Evolutionary conservation across 1,139 yeast species (phyloP).

Genomic region (Wickerhamomyces sp.): DNA sequence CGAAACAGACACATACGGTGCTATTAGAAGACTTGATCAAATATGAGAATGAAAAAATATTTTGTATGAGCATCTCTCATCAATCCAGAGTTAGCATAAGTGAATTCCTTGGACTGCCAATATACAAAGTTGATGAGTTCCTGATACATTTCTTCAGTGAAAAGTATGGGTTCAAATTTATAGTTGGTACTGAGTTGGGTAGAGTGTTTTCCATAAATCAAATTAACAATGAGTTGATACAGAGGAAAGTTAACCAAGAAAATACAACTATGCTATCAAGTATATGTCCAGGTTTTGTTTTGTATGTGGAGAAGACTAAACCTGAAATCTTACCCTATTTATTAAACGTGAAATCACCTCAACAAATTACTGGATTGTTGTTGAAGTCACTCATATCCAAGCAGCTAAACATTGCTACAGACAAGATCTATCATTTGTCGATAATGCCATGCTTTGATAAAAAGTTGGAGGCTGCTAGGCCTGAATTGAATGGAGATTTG

Average conservation of each 20-base stretch:
- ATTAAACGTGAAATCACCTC: constrained; percentile 77
- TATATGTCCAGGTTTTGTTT: constrained; percentile 95
- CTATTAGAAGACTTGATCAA: constrained; percentile 54
- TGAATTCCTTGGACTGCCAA: constrained; percentile 50
- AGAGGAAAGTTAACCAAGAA: constrained; percentile 21
- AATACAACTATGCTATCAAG: constrained; percentile 42
- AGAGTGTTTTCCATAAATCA: constrained; percentile 64
- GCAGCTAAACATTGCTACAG: constrained; percentile 32
- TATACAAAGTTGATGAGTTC: constrained; percentile 57
- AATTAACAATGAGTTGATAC: constrained; percentile 48
- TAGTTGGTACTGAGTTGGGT: constrained; percentile 85
- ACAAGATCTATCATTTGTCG: constrained; percentile 67
- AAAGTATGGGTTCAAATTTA: constrained; percentile 63
- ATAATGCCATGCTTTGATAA: constrained; percentile 98
- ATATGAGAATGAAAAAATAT: constrained; percentile 31
- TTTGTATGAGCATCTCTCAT: constrained; percentile 81
- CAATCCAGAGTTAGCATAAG: constrained; percentile 85
- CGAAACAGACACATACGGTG: constrained; percentile 85
- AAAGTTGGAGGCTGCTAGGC: constrained; percentile 89
- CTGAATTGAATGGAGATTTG: constrained; percentile 40
- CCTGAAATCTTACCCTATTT: constrained; percentile 68
- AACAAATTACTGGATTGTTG: constrained; percentile 83
- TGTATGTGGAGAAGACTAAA: constrained; percentile 94
- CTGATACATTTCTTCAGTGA: constrained; percentile 54
- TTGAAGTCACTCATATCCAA: constrained; percentile 54